Base-by-base conservation (phyloP, 768 basidiomycete genomes). In the Suillus cothurnatus region DNA sequence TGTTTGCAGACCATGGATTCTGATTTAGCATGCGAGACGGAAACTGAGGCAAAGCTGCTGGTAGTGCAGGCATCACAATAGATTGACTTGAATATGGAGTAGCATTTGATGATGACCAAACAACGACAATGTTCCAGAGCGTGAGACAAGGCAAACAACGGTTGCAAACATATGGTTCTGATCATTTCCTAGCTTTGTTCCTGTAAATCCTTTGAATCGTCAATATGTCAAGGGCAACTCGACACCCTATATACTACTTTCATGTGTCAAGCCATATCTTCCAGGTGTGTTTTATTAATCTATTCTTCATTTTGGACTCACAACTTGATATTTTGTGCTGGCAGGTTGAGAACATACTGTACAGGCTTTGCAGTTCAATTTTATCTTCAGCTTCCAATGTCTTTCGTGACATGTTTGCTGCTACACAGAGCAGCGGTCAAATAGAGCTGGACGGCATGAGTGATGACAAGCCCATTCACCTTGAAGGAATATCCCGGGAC, bases 1-100 rank as follows among this genome's bases (percentile, higher is more conserved):
- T 4, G 5, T 49, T 49, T 23, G 47, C 47, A 4, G 47, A 23
- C 47, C 4, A 49, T 6, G 23, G 47, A 49, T 0, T 4, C n/a
- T 49, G 47, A 49, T 1, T 49, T 6, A 4, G 43, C 9, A 9
- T 38, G 38, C 4, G 8, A 45, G 9, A 45, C 11, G 43, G 21
- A 4, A 45, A n/a, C 9, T 4, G 43, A n/a, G 43, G 43, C 3
- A 45, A 45, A 3, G 8, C 4, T 1, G 7, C 0, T 21, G 43
- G 43, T n/a, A n/a, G 21, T 11, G 19, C 4, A 45, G 43, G 9
- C 43, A 45, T 45, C 38, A 38, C 36, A 41, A 19, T 38, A 38
- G 32, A 38, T 69, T 4, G 61, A 61, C 32, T 71, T 66, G 23
- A 61, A 63, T 7, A 59, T 9, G 19, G 19, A 43, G 19, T 19